These are phyloP conservation scores for Ophiostoma sp. DNA, from an alignment of 2,329 filamentous ascomycete species.

Conservation along the genomic window DNA sequence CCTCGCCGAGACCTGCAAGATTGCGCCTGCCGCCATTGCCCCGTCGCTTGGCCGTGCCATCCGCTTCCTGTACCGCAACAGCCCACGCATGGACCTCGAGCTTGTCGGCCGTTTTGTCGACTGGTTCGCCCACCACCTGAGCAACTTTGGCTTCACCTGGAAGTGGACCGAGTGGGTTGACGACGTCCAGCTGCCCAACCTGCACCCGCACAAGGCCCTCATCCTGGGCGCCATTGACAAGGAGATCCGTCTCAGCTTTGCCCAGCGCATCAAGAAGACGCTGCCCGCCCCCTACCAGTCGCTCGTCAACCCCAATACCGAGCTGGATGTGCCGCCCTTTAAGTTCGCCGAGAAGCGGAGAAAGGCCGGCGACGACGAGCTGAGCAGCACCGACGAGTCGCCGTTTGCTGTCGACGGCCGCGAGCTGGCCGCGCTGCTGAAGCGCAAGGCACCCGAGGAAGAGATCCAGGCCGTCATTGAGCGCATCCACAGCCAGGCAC, in stretches of 20 bases:
- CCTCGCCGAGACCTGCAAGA: conserved; percentile 90
- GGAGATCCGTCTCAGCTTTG: conserved; percentile 93
- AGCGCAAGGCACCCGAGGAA: conserved; percentile 77
- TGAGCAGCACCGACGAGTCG: background rate
- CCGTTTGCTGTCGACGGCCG: conserved; percentile 73
- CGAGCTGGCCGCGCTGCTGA: conserved; percentile 71
- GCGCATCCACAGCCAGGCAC: conserved; percentile 72
- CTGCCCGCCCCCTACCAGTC: conserved; percentile 78
- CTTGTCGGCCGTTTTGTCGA: conserved; percentile 83
- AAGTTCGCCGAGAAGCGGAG: conserved; percentile 52
- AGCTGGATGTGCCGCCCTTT: conserved; percentile 93
- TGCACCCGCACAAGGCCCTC: conserved; percentile 89
- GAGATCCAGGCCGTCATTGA: conserved; percentile 79
- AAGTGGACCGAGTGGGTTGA: conserved; percentile 98
- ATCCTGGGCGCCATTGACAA: conserved; percentile 88
- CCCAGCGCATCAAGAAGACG: conserved; percentile 91
- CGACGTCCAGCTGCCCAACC: conserved; percentile 68
- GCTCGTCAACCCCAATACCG: conserved; percentile 78
- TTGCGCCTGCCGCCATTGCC: conserved; percentile 92
- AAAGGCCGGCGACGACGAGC: background rate
- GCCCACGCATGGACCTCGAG: conserved; percentile 80
- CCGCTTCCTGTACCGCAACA: conserved; percentile 78
- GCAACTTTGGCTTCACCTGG: conserved; percentile 99
- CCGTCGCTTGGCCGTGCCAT: conserved; percentile 91
- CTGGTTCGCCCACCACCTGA: conserved; percentile 96